phyloP scores from a whole-genome alignment of 1,284 basidiomycete genomes.

The Tylopilus sp. region DNA sequence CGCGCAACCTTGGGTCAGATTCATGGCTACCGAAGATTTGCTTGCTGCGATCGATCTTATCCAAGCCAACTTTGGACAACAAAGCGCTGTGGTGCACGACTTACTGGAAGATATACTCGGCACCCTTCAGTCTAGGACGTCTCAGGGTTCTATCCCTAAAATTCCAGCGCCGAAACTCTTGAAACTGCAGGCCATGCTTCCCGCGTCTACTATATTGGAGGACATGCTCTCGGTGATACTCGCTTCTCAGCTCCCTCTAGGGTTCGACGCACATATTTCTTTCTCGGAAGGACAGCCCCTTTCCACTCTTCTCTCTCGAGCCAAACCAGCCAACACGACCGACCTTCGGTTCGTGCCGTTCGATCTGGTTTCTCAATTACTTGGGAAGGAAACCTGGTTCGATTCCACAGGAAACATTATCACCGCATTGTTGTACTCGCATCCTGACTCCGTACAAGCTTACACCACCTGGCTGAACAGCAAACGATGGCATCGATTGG shows the following conservation, averaged over 20 bases:
- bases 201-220: slow-evolving; percentile 39
- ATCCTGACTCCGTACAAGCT: slow-evolving; percentile 13
- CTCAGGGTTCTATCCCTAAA: slow-evolving; percentile 20
- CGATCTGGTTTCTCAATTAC: slow-evolving; percentile 32
- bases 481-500: slow-evolving; percentile 16
- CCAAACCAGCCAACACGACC: slow-evolving; percentile 21
- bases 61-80: slow-evolving; percentile 14
- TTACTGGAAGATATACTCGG: slow-evolving; percentile 34
- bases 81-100: slow-evolving; percentile 23
- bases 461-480: slow-evolving; percentile 34
- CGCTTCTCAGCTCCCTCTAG: slow-evolving; percentile 40
- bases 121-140: slow-evolving; percentile 10
- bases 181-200: slow-evolving; percentile 34
- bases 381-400: slow-evolving; percentile 41
- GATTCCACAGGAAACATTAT: slow-evolving; percentile 40
- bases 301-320: slow-evolving; percentile 23
- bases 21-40: slow-evolving; percentile 37
- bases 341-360: slow-evolving; percentile 23
- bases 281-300: slow-evolving; percentile 14
- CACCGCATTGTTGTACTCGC: slow-evolving; percentile 41
- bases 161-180: slow-evolving; percentile 35
- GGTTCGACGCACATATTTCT: slow-evolving; percentile 36
- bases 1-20: slow-evolving; percentile 47
- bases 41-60: slow-evolving; percentile 36
- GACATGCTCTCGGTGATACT: slow-evolving; percentile 44